A percentile compares a stretch with the other conserved stretches of the same genome.
Evolutionary conservation across 139 green algal species (phyloP).

Genomic region (Tetradesmus lagerheimii): DNA sequence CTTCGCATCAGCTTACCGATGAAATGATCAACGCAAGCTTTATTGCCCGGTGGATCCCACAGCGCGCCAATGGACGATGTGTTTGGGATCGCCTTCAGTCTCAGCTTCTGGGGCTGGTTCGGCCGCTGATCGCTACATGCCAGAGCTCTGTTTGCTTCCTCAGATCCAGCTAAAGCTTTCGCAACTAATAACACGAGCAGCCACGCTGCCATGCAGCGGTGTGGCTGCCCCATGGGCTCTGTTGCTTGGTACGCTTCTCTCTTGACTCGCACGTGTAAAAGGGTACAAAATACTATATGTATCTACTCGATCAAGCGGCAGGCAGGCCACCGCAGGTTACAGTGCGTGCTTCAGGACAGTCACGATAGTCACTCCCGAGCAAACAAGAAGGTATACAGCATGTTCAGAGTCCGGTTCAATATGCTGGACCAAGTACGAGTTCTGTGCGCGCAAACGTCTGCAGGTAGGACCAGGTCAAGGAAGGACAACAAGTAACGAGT

Average conservation of each 20-base stretch:
- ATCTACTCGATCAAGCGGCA: too few species aligned
- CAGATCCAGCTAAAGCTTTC: not conserved
- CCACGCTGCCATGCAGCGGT: not conserved
- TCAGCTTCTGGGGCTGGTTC: not conserved
- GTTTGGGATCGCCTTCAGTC: conserved; percentile 6
- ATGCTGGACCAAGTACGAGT: too few species aligned
- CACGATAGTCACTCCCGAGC: too few species aligned
- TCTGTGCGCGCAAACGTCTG: too few species aligned
- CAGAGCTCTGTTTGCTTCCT: not conserved
- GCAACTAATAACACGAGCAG: not conserved
- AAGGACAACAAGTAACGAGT: not conserved
- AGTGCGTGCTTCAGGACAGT: too few species aligned
- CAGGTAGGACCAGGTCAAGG: too few species aligned
- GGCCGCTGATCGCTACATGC: conserved; percentile 16
- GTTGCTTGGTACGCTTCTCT: not conserved
- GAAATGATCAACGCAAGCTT: conserved; percentile 1
- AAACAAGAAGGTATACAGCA: too few species aligned
- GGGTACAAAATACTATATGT: too few species aligned
- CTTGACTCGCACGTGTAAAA: not conserved
- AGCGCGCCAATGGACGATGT: conserved; percentile 27
- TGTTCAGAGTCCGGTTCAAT: too few species aligned
- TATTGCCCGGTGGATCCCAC: not conserved
- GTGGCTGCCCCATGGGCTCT: not conserved
- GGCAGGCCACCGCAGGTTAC: too few species aligned
- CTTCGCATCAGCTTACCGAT: not conserved